Evolutionary conservation across 1,284 basidiomycete species (phyloP).

Genomic region (Tilletia walkeri): DNA sequence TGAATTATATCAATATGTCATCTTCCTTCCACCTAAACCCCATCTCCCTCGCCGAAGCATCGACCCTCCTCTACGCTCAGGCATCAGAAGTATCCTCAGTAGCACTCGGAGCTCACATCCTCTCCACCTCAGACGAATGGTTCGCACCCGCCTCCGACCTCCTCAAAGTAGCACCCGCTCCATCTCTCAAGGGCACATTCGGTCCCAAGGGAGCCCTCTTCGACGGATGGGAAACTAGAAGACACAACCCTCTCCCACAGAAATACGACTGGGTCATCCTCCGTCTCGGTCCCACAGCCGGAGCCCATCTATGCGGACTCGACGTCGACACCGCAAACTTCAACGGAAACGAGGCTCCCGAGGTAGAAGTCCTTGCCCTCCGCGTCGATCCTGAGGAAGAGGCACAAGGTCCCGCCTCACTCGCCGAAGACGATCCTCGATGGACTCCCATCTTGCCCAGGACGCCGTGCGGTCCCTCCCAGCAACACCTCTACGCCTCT

Average conservation of each 20-base stretch:
- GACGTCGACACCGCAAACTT: conserved; percentile 96
- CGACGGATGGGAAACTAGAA: conserved; percentile 88
- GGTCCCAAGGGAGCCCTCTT: conserved; percentile 92
- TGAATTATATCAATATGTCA: no score
- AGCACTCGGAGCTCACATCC: conserved; percentile 73
- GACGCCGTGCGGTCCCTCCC: conserved; percentile 66
- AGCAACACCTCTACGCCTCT: conserved; percentile 80
- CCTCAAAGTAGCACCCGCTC: conserved; percentile 61
- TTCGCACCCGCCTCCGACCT: conserved; percentile 84
- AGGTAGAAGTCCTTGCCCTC: conserved; percentile 40
- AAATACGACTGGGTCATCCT: conserved; percentile 87
- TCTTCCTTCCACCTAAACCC: not conserved
- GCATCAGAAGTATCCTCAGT: conserved; percentile 77
- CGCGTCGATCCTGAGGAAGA: conserved; percentile 31
- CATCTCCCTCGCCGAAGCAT: not conserved
- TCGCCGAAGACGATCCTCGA: conserved; percentile 29
- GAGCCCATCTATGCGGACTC: conserved; percentile 72
- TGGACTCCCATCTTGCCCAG: conserved; percentile 45
- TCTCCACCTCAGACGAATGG: conserved; percentile 88
- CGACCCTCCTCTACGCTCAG: not conserved
- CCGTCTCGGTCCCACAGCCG: conserved; percentile 73
- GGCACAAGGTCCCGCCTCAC: conserved; percentile 26
- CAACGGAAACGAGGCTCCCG: conserved; percentile 77
- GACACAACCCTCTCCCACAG: conserved; percentile 71
- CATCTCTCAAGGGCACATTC: conserved; percentile 78